Base-by-base conservation (phyloP, 371 early-diverging fungal genomes). In the Rhizomucor pusillus region DNA sequence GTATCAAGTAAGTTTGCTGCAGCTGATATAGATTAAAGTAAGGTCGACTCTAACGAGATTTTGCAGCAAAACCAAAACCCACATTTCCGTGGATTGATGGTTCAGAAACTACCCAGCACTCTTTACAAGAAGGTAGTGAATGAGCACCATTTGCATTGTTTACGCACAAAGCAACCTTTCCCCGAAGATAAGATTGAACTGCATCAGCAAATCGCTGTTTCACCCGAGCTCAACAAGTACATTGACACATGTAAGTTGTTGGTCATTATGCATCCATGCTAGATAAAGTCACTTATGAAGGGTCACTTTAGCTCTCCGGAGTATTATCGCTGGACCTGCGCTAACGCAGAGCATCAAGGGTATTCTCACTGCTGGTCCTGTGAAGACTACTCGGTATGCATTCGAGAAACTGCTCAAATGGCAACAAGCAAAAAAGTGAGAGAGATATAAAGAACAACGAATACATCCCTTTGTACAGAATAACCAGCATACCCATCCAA, bases 331-430 rank as follows among this genome's bases (percentile, higher is more conserved):
- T 13, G 63, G 83, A 33, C 91, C 97, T 1, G 94, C 97, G 1
- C 59, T 98, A 23, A 84, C 90, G 7, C 98, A 98, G 72, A 89
- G 93, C 19, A 56, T 86, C 53, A 98, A 98, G 72, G 98, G 98
- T 1, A 67, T 97, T 13, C 63, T 94, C 18, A 92, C 96, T 3
- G 96, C 97, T 16, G 98, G 98, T 3, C 53, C 88, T 12, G 6
- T 71, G 25, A 89, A 88, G 62, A 84, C 90, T 5, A 59, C 79
- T 9, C 67, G 73, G 14, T 97, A 97, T 73, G 86, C 86, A 37
- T 47, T 73, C n/a, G 83, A 76, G 50, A 94, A 94, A 60, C 43
- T 94, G 51, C 55, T 71, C 56, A 90, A 92, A 60, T 79, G 85
- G 81, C 74, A 78, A 76, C 43, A 60, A 23, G 79, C 82, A 19